A percentile compares a stretch with the other conserved stretches of the same genome.
Conservation (phyloP, 2,329 filamentous ascomycete genomes). For the Fusarium nurragi region DNA sequence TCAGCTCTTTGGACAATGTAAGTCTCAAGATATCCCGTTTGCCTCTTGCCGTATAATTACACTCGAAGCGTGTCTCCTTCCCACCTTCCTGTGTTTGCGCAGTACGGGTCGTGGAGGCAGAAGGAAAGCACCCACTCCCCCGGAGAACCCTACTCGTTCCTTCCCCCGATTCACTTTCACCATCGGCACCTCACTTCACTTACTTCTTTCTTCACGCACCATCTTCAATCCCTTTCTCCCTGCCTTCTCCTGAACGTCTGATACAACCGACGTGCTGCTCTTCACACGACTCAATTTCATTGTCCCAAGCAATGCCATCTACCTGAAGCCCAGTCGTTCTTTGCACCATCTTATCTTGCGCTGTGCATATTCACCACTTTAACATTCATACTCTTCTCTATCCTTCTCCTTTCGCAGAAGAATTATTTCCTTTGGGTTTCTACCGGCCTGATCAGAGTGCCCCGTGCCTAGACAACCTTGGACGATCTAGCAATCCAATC, state of each 20-base stretch:
- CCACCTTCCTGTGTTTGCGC: neutral
- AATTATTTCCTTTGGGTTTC: constrained; percentile 3
- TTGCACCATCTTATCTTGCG: constrained; percentile 17
- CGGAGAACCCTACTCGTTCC: neutral
- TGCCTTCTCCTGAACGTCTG: constrained; percentile 4
- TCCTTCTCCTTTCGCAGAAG: constrained; percentile 18
- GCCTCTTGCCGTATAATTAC: neutral
- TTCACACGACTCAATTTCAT: constrained; percentile 4
- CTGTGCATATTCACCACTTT: constrained; percentile 9
- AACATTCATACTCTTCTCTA: neutral
- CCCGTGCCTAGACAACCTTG: constrained; percentile 14
- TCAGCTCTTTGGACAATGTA: neutral
- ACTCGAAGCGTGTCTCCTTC: neutral
- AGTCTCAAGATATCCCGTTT: neutral
- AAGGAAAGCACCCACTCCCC: constrained; percentile 16
- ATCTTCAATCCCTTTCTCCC: neutral
- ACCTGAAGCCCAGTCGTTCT: constrained; percentile 27
- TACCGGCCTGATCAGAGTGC: constrained; percentile 3
- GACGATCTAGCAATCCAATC: constrained; percentile 32
- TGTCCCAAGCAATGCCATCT: constrained; percentile 19
- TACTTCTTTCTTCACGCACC: neutral
- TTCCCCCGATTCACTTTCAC: neutral
- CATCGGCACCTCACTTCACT: neutral
- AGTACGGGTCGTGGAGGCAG: neutral
- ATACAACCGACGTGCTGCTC: constrained; percentile 5